Evolutionary conservation across 257 asterid species (phyloP), one percentile per base, ranked within the genome.

Genomic region (Jasminum sambac): DNA sequence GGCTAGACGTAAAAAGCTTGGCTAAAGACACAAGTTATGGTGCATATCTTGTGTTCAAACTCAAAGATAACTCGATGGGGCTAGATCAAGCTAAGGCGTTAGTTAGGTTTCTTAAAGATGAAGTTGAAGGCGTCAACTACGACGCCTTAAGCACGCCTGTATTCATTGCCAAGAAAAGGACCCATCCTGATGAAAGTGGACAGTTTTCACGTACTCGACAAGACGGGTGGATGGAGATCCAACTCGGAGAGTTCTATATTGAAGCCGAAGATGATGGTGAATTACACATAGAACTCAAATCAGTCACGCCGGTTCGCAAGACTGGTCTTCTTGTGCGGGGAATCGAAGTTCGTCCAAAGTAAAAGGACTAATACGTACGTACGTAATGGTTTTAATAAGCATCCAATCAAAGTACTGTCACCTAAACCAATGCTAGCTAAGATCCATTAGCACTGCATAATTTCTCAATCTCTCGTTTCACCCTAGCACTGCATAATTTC

Each of bases 191-290:
- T 2, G 72, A 17, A 3, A 14, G 8, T 16, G 72, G 50, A 4
- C 11, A 8, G 1, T 55, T 68, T 37, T 50, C 72, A 25, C 26
- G 17, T 0, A 48, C 3, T 11, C 52, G 19, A 16, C 19, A 14
- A 5, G 50, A 68, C 52, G 64, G 72, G 17, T 68, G 72, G 64
- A 19, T 10, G 48, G 72, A 68, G 37, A 17, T 68, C 10, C 12
- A 55, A 12, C 50, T 68, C 2, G 72, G 64, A 52, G 46, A 30
- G 3, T 68, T 68, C 11, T n/a, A 0, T 50, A 52, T 48, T 37
- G 24, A 44, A 0, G 6, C 13, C 0, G 43, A 21, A 12, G 42
- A 62, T 36, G 26, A 62, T 4, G 43, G 43, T 2, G 25, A 6
- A 5, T 5, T 62, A n/a, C 2, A 62, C n/a, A 62, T 34, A 19